Evolutionary conservation across 2,329 filamentous ascomycete genomes (phyloP).

Genomic region (Scolecobasidium constrictum): DNA sequence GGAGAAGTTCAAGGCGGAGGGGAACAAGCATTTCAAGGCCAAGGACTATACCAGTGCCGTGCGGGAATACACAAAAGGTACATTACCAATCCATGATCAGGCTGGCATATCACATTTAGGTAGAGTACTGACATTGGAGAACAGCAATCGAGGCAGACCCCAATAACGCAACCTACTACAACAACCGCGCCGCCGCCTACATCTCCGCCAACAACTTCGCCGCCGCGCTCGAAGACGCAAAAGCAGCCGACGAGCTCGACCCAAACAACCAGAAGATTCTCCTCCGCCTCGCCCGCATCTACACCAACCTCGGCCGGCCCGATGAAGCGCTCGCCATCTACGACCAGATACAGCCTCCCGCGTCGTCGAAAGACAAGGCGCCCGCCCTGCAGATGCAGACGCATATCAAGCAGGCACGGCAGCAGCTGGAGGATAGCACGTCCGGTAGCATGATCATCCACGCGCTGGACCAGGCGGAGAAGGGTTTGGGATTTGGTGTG

Average conservation of each 20-base stretch:
- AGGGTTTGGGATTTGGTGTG: constrained; percentile 63
- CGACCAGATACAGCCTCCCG: constrained; percentile 65
- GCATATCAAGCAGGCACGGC: constrained; percentile 69
- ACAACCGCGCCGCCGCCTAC: constrained; percentile 88
- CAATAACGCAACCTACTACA: constrained; percentile 77
- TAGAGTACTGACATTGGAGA: background rate
- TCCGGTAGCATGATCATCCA: constrained; percentile 86
- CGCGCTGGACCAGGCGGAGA: constrained; percentile 82
- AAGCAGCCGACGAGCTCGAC: constrained; percentile 70
- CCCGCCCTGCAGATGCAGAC: constrained; percentile 76
- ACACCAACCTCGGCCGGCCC: constrained; percentile 76
- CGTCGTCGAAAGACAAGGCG: constrained; percentile 74
- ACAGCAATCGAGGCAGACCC: constrained; percentile 81
- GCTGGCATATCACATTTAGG: background rate
- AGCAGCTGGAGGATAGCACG: constrained; percentile 62
- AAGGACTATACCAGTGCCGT: constrained; percentile 82
- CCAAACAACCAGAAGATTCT: constrained; percentile 80
- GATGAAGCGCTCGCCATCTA: constrained; percentile 80
- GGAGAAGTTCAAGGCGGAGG: constrained; percentile 81
- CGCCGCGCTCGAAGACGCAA: constrained; percentile 78
- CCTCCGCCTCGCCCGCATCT: constrained; percentile 77
- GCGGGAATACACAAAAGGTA: constrained; percentile 91
- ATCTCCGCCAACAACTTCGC: constrained; percentile 76
- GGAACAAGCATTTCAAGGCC: constrained; percentile 96
- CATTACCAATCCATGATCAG: constrained; percentile 15